phyloP scores from a whole-genome alignment of 176 grass and related monocot genomes.

The Thalia dealbata region DNA sequence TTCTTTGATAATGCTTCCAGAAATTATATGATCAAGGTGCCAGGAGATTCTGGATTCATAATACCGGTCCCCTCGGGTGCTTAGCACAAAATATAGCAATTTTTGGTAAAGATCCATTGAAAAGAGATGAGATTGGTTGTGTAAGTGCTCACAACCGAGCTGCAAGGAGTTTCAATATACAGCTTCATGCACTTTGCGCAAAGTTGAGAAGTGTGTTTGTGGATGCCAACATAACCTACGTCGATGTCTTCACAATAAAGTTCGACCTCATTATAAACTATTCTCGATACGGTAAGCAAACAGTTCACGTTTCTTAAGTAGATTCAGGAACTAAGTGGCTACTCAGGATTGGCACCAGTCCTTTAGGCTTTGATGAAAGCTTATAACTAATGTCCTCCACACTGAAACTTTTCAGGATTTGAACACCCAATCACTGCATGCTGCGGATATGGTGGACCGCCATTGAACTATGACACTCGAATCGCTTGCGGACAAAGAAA shows the following conservation, averaged over 20 bases:
- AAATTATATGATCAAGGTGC: constrained; percentile 82
- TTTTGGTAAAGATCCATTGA: constrained; percentile 81
- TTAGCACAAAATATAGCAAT: constrained; percentile 75
- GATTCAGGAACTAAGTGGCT: neutral
- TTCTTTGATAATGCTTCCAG: constrained; percentile 26
- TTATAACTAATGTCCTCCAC: neutral
- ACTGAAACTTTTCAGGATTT: constrained; percentile 66
- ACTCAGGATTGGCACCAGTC: neutral
- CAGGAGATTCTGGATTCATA: constrained; percentile 99
- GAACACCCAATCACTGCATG: constrained; percentile 57
- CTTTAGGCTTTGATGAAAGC: neutral
- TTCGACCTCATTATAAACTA: constrained; percentile 58
- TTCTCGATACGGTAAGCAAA: constrained; percentile 77
- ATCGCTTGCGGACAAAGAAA: constrained; percentile 73
- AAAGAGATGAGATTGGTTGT: constrained; percentile 65
- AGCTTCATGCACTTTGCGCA: constrained; percentile 75
- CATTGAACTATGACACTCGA: constrained; percentile 66
- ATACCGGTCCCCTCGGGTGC: constrained; percentile 91
- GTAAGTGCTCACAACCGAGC: constrained; percentile 72
- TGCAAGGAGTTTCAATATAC: constrained; percentile 82
- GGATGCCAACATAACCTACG: constrained; percentile 71
- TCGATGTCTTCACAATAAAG: constrained; percentile 90
- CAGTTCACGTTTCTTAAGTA: neutral
- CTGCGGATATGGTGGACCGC: constrained; percentile 79
- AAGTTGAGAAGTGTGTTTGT: constrained; percentile 51